Conservation (phyloP, 2,329 filamentous ascomycete genomes). For the Emergomyces pasteurianus region DNA sequence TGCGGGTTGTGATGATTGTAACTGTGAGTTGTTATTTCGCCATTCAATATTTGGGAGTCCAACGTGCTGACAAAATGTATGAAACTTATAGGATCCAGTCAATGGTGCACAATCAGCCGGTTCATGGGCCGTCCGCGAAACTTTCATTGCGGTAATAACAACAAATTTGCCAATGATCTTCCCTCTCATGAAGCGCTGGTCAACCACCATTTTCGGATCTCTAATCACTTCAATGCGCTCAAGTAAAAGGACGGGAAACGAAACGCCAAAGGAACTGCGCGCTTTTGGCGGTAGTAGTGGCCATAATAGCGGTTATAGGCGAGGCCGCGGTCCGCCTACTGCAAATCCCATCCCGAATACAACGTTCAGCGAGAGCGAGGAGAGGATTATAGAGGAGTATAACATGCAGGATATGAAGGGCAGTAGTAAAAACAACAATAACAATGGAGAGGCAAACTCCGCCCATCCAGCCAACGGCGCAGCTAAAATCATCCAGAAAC, state of each 20-base stretch:
- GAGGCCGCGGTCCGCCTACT: not conserved
- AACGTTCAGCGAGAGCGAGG: conserved; percentile 1
- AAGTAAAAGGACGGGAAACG: not conserved
- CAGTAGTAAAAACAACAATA: not conserved
- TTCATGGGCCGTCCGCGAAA: conserved; percentile 33
- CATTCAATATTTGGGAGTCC: not conserved
- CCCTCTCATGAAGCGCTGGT: not conserved
- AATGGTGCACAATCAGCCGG: conserved; percentile 7
- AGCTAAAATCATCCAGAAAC: not conserved
- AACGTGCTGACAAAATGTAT: not conserved
- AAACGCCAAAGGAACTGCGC: not conserved
- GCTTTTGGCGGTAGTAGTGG: not conserved
- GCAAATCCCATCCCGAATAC: not conserved
- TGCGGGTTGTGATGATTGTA: conserved; percentile 43
- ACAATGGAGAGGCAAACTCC: not conserved
- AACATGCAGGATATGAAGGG: not conserved
- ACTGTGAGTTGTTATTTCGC: conserved; percentile 17
- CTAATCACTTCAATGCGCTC: not conserved
- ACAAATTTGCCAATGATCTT: conserved; percentile 28
- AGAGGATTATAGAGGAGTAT: not conserved
- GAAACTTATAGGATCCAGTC: conserved; percentile 26
- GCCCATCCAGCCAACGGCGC: not conserved
- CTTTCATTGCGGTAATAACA: conserved; percentile 35
- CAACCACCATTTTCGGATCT: not conserved
- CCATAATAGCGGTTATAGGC: not conserved